phyloP scores from a whole-genome alignment of 2,329 filamentous ascomycete genomes.

The Botryotinia calthae region DNA sequence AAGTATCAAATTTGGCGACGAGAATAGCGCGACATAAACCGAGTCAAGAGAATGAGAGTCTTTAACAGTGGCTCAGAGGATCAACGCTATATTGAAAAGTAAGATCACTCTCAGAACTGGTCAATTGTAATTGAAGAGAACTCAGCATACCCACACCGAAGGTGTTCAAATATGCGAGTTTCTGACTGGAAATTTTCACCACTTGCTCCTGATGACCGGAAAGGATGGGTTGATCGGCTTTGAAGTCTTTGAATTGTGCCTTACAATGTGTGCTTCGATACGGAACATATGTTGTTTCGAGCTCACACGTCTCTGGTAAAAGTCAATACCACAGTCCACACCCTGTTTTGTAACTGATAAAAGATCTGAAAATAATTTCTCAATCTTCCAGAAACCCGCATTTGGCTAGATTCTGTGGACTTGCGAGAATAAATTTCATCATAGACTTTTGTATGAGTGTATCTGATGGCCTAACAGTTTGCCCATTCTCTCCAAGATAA shows the following conservation, averaged over 20 bases:
- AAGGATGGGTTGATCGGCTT: background rate
- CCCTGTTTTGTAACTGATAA: background rate
- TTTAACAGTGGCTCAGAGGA: background rate
- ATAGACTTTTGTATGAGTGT: background rate
- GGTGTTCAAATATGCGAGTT: background rate
- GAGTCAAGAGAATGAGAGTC: background rate
- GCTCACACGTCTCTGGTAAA: background rate
- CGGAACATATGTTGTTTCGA: background rate
- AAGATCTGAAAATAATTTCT: background rate
- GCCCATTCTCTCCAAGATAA: background rate
- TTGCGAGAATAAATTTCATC: background rate
- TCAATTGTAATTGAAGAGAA: background rate
- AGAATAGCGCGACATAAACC: background rate
- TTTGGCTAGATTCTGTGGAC: background rate
- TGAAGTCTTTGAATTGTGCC: background rate
- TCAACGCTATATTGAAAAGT: background rate
- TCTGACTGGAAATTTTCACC: background rate
- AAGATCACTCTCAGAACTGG: too few species aligned
- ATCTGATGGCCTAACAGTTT: background rate
- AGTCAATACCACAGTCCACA: background rate
- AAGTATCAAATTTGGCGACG: background rate
- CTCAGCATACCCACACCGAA: background rate
- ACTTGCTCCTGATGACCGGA: background rate
- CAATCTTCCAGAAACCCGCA: background rate
- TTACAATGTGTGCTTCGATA: background rate